These are phyloP conservation scores for Botryobasidium botryosum DNA, from an alignment of 768 basidiomycete genomes.

Conservation along the genomic window DNA sequence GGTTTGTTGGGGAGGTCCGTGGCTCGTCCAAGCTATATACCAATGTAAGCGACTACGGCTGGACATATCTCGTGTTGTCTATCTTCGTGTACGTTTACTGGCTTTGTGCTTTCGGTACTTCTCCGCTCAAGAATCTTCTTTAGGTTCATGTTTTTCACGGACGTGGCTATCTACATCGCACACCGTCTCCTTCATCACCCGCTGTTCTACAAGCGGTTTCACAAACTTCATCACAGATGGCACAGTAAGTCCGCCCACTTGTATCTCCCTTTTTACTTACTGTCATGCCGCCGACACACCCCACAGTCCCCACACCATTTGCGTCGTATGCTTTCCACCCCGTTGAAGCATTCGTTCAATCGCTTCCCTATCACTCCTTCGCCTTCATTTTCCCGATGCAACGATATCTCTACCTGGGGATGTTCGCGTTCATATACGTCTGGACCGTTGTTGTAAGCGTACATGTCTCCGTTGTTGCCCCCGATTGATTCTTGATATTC, in stretches of 20 bases:
- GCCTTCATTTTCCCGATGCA: constrained; percentile 83
- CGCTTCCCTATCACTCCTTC: constrained; percentile 88
- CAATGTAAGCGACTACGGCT: constrained; percentile 62
- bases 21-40: constrained; percentile 72
- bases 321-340: constrained; percentile 98
- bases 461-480: neutral
- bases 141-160: constrained; percentile 75
- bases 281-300: neutral
- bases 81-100: constrained; percentile 39
- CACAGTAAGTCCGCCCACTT: constrained; percentile 42
- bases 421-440: constrained; percentile 85
- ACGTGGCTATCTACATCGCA: constrained; percentile 92
- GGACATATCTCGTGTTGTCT: constrained; percentile 48
- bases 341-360: constrained; percentile 85
- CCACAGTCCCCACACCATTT: constrained; percentile 77
- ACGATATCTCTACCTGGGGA: constrained; percentile 59
- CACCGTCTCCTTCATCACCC: constrained; percentile 83
- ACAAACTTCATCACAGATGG: constrained; percentile 99
- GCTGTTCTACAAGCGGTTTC: constrained; percentile 69
- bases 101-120: constrained; percentile 8
- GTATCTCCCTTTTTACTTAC: neutral
- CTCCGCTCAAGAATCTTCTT: constrained; percentile 13
- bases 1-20: constrained; percentile 84
- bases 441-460: constrained; percentile 76
- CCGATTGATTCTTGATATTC: neutral